phyloP scores from a whole-genome alignment of 1,284 basidiomycete species.

The Testicularia cyperi region DNA sequence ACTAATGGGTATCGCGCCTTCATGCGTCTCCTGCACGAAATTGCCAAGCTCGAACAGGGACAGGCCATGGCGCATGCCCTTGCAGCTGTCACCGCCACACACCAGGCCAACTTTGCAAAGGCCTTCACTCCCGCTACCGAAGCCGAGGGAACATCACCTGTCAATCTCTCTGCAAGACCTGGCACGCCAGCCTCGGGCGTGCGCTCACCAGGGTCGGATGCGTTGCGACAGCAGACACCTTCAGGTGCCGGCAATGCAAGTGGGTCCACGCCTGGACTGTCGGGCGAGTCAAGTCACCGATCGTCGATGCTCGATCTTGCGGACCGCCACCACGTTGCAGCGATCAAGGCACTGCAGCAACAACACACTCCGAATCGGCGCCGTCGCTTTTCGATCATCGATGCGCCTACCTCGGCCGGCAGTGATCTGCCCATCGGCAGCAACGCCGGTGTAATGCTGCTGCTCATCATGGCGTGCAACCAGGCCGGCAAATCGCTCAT shows the following conservation, averaged over 20 bases:
- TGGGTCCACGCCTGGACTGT: too few species aligned
- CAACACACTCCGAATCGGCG: constrained; percentile 30
- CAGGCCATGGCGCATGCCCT: constrained; percentile 35
- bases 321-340: constrained; percentile 27
- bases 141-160: too few species aligned
- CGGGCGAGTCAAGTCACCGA: neutral
- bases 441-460: constrained; percentile 29
- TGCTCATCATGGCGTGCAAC: constrained; percentile 30
- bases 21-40: constrained; percentile 16
- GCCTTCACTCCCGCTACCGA: neutral
- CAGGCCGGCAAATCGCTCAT: constrained; percentile 30
- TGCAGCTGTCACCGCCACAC: constrained; percentile 19
- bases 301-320: constrained; percentile 16
- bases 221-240: too few species aligned
- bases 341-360: constrained; percentile 30
- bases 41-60: constrained; percentile 23
- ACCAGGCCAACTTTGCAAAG: constrained; percentile 3
- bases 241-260: too few species aligned
- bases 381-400: constrained; percentile 36
- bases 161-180: too few species aligned
- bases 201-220: too few species aligned
- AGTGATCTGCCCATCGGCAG: constrained; percentile 18
- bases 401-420: constrained; percentile 3
- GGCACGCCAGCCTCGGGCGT: too few species aligned
- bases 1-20: constrained; percentile 22